Conservation (phyloP, 495 filamentous ascomycete species). For the Umbilicaria muhlenbergii region DNA sequence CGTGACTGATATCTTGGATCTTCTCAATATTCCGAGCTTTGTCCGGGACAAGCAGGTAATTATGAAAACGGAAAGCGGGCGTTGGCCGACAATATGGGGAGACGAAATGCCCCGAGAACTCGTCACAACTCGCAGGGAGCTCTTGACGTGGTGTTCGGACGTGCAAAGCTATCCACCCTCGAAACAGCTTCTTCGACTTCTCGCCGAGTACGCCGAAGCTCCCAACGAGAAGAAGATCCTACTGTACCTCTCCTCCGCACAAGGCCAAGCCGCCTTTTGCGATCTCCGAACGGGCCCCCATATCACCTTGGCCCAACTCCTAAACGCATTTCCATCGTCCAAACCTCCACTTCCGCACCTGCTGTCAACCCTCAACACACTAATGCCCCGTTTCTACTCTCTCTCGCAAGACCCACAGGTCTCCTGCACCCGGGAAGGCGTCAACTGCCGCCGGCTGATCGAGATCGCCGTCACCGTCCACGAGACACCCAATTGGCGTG, state of each 20-base stretch:
- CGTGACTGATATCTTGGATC: slow-evolving; percentile 72
- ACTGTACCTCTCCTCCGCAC: slow-evolving; percentile 67
- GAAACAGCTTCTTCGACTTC: slow-evolving; percentile 69
- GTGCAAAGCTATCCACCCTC: slow-evolving; percentile 85
- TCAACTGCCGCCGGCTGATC: slow-evolving; percentile 63
- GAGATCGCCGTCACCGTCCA: slow-evolving; percentile 93
- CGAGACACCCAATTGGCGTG: slow-evolving; percentile 66
- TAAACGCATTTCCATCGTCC: slow-evolving; percentile 82
- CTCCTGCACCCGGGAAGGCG: slow-evolving; percentile 50
- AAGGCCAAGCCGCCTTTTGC: slow-evolving; percentile 88
- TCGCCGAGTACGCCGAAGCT: slow-evolving; percentile 73
- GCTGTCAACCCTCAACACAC: slow-evolving; percentile 59
- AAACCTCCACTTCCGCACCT: slow-evolving; percentile 73
- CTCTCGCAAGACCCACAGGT: slow-evolving; percentile 89
- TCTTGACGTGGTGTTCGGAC: slow-evolving; percentile 90
- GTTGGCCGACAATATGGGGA: slow-evolving; percentile 98
- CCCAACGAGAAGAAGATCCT: slow-evolving; percentile 77
- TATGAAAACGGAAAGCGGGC: slow-evolving; percentile 59
- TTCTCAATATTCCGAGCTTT: slow-evolving; percentile 58
- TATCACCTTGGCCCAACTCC: slow-evolving; percentile 66
- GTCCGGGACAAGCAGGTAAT: slow-evolving; percentile 69
- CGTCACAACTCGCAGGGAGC: slow-evolving; percentile 72
- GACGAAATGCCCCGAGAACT: slow-evolving; percentile 73
- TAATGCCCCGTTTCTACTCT: slow-evolving; percentile 98
- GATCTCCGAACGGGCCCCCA: slow-evolving; percentile 85